Evolutionary conservation across 768 basidiomycete genomes (phyloP).

Genomic region (Pleurotus sapidus): DNA sequence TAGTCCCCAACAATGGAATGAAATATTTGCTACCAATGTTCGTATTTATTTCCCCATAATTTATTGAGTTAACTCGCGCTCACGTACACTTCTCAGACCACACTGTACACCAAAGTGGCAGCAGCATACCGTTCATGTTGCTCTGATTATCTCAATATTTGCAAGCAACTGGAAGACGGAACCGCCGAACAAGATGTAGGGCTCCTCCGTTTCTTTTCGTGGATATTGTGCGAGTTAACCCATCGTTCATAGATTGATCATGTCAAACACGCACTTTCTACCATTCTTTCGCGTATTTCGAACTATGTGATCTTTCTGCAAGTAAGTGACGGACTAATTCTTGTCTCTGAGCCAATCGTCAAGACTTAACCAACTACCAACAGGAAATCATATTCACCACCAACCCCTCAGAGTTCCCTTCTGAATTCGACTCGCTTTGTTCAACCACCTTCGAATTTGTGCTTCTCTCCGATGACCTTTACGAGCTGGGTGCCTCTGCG

Average conservation of each 20-base stretch:
- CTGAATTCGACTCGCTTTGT: slow-evolving; percentile 31
- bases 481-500: slow-evolving; percentile 34
- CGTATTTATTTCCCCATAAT: not conserved
- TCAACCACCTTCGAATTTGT: slow-evolving; percentile 23
- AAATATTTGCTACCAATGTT: slow-evolving; percentile 23
- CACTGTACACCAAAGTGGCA: slow-evolving; percentile 23
- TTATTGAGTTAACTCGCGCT: too few species aligned
- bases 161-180: slow-evolving; percentile 20
- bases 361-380: slow-evolving; percentile 1
- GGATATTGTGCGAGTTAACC: too few species aligned
- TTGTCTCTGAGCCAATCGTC: not conserved
- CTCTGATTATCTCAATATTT: slow-evolving; percentile 27
- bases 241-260: not conserved
- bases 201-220: not conserved
- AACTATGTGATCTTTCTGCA: slow-evolving; percentile 27
- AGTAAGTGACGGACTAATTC: slow-evolving; percentile 12
- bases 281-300: slow-evolving; percentile 28
- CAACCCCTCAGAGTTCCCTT: slow-evolving; percentile 20
- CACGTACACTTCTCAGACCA: slow-evolving; percentile 16
- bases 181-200: slow-evolving; percentile 18
- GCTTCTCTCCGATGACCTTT: slow-evolving; percentile 30
- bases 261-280: slow-evolving; percentile 27
- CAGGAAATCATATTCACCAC: slow-evolving; percentile 28
- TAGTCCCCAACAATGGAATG: slow-evolving; percentile 18
- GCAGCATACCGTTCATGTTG: slow-evolving; percentile 34